These are phyloP conservation scores for Chlamydomonas eustigma DNA, from an alignment of 139 green algal species.

Conservation along the genomic window DNA sequence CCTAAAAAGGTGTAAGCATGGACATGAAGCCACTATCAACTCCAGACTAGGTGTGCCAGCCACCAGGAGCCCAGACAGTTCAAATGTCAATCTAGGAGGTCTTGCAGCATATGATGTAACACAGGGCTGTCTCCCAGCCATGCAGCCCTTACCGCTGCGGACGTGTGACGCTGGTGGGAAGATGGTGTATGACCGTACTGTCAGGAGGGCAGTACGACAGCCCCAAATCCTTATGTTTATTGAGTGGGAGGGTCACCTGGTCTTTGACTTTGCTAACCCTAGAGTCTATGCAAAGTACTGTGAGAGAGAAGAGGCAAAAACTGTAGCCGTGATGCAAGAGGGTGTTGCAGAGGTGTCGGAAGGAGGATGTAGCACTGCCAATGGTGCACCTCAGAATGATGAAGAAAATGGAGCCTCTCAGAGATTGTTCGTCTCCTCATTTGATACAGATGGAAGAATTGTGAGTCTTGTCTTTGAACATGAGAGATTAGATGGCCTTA, in stretches of 20 bases:
- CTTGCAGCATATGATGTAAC: not conserved
- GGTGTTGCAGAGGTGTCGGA: too few relatives aligned
- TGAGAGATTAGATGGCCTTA: too few relatives aligned
- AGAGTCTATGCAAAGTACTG: not conserved
- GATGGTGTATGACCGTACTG: constrained; percentile 1
- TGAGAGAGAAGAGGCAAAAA: not conserved
- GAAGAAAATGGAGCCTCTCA: too few relatives aligned
- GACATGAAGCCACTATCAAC: not conserved
- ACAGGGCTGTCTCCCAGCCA: not conserved
- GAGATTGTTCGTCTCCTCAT: too few relatives aligned
- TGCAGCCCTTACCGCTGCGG: not conserved
- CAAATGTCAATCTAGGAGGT: not conserved
- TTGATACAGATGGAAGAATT: too few relatives aligned
- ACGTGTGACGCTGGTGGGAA: not conserved
- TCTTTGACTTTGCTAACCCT: not conserved
- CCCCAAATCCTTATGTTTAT: not conserved
- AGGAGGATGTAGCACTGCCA: too few relatives aligned
- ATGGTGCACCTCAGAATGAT: too few relatives aligned
- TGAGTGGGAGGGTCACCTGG: not conserved
- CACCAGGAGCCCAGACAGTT: not conserved
- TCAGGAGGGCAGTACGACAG: not conserved
- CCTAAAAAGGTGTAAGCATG: not conserved
- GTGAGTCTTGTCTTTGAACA: too few relatives aligned
- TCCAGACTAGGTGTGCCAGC: not conserved
- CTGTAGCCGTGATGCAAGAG: not conserved